Percentiles rank a stretch among this genome's conserved stretches.
Evolutionary conservation across 805 yeast genomes (phyloP).

Genomic region (Lachancea thermotolerans): DNA sequence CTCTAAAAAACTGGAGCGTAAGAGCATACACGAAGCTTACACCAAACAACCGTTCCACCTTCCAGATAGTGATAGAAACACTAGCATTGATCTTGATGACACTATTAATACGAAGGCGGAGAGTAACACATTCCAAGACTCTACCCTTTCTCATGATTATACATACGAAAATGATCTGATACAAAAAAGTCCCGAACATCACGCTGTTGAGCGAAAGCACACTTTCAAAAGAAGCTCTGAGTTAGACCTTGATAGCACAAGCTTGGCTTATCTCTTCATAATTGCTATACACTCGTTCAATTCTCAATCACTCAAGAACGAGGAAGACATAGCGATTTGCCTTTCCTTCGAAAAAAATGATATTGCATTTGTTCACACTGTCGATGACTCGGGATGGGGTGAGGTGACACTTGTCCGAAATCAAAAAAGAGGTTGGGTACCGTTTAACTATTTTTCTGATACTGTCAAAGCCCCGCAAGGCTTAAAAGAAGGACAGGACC

Average conservation of each 20-base stretch:
- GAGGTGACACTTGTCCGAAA: slow-evolving; percentile 67
- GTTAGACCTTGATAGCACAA: slow-evolving; percentile 32
- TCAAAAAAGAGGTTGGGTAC: slow-evolving; percentile 74
- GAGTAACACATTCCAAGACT: not conserved
- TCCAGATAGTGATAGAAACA: not conserved
- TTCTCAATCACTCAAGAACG: slow-evolving; percentile 50
- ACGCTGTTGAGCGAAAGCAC: slow-evolving; percentile 11
- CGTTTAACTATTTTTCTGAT: slow-evolving; percentile 66
- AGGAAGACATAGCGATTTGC: slow-evolving; percentile 65
- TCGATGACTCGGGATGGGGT: slow-evolving; percentile 84
- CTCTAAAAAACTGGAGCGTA: not conserved
- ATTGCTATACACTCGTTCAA: slow-evolving; percentile 55
- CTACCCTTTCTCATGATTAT: slow-evolving; percentile 4
- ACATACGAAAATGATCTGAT: not conserved
- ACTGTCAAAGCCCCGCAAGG: slow-evolving; percentile 27
- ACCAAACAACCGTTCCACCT: slow-evolving; percentile 2
- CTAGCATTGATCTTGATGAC: not conserved
- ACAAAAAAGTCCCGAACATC: not conserved
- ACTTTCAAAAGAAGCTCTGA: slow-evolving; percentile 20
- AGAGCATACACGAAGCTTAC: slow-evolving; percentile 5
- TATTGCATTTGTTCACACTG: slow-evolving; percentile 68
- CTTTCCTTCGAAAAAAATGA: slow-evolving; percentile 64
- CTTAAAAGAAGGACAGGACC: not conserved
- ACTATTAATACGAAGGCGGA: not conserved
- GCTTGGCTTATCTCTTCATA: slow-evolving; percentile 47